phyloP scores from a whole-genome alignment of 768 basidiomycete genomes.

The Porpolomopsis calyptriformis region DNA sequence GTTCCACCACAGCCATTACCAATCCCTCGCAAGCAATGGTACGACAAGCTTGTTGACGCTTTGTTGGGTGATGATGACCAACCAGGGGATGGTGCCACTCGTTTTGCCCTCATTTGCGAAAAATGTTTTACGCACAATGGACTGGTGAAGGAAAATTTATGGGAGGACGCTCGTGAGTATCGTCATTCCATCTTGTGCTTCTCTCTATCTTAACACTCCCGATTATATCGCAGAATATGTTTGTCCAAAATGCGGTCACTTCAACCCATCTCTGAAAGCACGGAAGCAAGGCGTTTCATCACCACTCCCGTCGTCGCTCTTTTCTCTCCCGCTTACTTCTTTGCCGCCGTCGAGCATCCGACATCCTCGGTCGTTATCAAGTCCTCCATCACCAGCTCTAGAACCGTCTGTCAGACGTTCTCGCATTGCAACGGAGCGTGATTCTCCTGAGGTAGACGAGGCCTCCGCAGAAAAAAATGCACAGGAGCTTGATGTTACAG shows the following conservation, averaged over 20 bases:
- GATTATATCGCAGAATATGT: slow-evolving; percentile 50
- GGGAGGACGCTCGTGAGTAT: slow-evolving; percentile 71
- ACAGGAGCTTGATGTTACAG: no score
- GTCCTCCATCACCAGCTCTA: not conserved
- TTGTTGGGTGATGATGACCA: slow-evolving; percentile 71
- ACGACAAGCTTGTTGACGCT: slow-evolving; percentile 80
- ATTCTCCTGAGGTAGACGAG: no score
- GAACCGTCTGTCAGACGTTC: no score
- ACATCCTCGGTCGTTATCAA: not conserved
- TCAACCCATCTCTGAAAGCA: slow-evolving; percentile 48
- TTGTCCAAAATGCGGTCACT: slow-evolving; percentile 79
- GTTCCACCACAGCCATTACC: slow-evolving; percentile 20
- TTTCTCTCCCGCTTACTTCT: not conserved
- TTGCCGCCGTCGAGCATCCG: not conserved
- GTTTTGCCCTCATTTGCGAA: slow-evolving; percentile 82
- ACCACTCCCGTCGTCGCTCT: not conserved
- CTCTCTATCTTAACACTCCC: not conserved
- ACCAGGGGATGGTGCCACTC: slow-evolving; percentile 31
- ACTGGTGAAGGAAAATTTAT: slow-evolving; percentile 70
- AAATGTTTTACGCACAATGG: slow-evolving; percentile 86
- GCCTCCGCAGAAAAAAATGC: no score
- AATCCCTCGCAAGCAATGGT: slow-evolving; percentile 66
- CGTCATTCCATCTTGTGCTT: slow-evolving; percentile 2
- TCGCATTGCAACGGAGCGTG: no score
- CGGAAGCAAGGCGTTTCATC: slow-evolving; percentile 12